A percentile compares a stretch with the other conserved stretches of the same genome.
phyloP scores from a whole-genome alignment of 2,329 filamentous ascomycete genomes.

The Hypocrella siamensis region DNA sequence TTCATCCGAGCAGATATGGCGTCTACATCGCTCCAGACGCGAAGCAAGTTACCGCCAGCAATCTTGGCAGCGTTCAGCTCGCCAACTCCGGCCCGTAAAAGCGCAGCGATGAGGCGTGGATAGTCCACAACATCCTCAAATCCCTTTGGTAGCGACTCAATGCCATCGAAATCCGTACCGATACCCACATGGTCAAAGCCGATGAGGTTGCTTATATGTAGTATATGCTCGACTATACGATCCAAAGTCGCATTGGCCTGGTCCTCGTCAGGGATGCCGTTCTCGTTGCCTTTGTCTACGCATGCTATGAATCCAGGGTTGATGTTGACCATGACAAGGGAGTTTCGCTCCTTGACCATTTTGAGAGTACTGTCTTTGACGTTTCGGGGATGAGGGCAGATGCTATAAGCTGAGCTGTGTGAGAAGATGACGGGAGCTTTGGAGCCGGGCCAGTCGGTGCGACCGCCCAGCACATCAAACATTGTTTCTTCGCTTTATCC shows the following conservation, averaged over 20 bases:
- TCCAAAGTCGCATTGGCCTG: slow-evolving; percentile 55
- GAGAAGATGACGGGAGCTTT: slow-evolving; percentile 76
- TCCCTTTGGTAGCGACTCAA: slow-evolving; percentile 48
- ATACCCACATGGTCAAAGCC: slow-evolving; percentile 81
- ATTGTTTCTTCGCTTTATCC: slow-evolving; percentile 58
- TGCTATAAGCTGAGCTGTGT: slow-evolving; percentile 64
- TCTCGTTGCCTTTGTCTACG: slow-evolving; percentile 36
- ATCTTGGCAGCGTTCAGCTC: slow-evolving; percentile 61
- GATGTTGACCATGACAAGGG: slow-evolving; percentile 87
- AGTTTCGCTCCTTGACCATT: slow-evolving; percentile 56
- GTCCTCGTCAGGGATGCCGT: slow-evolving; percentile 53
- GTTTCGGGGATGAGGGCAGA: slow-evolving; percentile 83
- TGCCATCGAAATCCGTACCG: slow-evolving; percentile 82
- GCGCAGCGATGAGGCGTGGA: slow-evolving; percentile 59
- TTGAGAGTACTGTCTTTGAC: slow-evolving; percentile 72
- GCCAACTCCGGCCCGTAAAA: slow-evolving; percentile 58
- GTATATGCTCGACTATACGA: slow-evolving; percentile 67
- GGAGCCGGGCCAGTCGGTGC: slow-evolving; percentile 51
- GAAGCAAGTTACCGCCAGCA: slow-evolving; percentile 63
- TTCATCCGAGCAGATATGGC: slow-evolving; percentile 52
- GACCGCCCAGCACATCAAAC: slow-evolving; percentile 60
- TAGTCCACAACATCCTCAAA: slow-evolving; percentile 78
- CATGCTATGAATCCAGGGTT: slow-evolving; percentile 72
- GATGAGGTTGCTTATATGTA: slow-evolving; percentile 66
- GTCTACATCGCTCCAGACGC: slow-evolving; percentile 74